Base-by-base conservation (phyloP, 2,329 filamentous ascomycete genomes). In the Colletotrichum magnum region DNA sequence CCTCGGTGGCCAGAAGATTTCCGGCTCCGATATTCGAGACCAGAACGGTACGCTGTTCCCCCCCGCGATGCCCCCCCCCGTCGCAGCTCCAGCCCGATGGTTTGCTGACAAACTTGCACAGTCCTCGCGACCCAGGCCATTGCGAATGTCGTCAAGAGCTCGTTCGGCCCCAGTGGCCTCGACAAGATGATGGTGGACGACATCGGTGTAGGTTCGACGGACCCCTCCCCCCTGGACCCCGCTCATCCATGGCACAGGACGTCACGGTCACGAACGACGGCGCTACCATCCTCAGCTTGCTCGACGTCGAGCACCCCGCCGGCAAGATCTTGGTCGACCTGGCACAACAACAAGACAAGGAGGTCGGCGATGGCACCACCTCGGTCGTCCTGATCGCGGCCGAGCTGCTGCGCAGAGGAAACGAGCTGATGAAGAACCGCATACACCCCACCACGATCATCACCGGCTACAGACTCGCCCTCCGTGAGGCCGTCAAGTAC, bases 111-210 rank as follows among this genome's bases (percentile, higher is more conserved):
- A 61, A 47, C 43, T 43, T 56, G 32, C 78, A 36, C 7, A 95
- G 96, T 98, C 57, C 90, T 94, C 75, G 96, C 96, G 74, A 98
- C 96, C 53, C 94, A 98, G 81, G 94, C 95, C 69, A 98, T 99
- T 78, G 93, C 96, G 77, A 99, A 98, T 90, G 95, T 99, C 69
- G 94, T 99, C 82, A 98, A 97, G 87, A 97, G 94, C 83, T 99
- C 96, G 16, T 99, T 99, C 79, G 96, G 96, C 64, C 96, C 96
- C 59, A 97, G 94, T 72, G 96, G 96, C 57, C 89, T 99, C 74
- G 96, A 99, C 82, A 99, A 99, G 89, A 99, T 99, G 96, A 98
- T 99, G 96, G 96, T 99, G 76, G 96, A 99, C 84, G 96, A 99
- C 80, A 98, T 99, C 81, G 96, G 96, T 79, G 92, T 94, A 89